Percentiles rank a stretch among this genome's conserved stretches.
Conservation (phyloP, 768 basidiomycete genomes). For the Cantharellus cinnabarinus region DNA sequence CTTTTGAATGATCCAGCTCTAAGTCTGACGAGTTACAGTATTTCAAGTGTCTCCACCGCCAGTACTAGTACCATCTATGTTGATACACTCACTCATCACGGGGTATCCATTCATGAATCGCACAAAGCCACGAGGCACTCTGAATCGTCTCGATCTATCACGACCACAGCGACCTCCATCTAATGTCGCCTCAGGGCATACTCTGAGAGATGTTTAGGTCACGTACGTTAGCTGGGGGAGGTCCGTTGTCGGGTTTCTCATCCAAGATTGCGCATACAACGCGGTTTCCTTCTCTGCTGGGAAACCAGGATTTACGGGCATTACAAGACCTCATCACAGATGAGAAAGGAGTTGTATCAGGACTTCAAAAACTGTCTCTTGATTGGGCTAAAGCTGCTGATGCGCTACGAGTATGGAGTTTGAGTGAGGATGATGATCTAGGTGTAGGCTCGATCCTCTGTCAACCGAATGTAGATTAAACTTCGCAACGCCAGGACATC, state of each 20-base stretch:
- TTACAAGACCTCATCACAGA: constrained; percentile 79
- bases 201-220: background rate
- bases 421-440: constrained; percentile 67
- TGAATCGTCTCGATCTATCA: too few relatives aligned
- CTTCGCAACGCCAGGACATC: constrained; percentile 36
- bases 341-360: constrained; percentile 60
- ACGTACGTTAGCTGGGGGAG: background rate
- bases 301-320: constrained; percentile 58
- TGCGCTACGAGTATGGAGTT: constrained; percentile 49
- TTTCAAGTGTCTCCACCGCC: too few relatives aligned
- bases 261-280: constrained; percentile 77
- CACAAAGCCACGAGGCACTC: too few relatives aligned
- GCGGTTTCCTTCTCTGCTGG: constrained; percentile 46
- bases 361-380: constrained; percentile 41
- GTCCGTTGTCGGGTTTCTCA: constrained; percentile 2
- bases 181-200: too few relatives aligned
- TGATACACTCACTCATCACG: too few relatives aligned
- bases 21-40: too few relatives aligned
- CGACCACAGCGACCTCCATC: too few relatives aligned
- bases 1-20: too few relatives aligned
- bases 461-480: background rate
- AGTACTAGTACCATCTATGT: too few relatives aligned
- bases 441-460: constrained; percentile 26
- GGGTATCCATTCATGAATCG: too few relatives aligned
- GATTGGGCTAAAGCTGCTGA: constrained; percentile 55